Conservation (phyloP, 495 filamentous ascomycete species). For the Staphylotrichum tortipilum region DNA sequence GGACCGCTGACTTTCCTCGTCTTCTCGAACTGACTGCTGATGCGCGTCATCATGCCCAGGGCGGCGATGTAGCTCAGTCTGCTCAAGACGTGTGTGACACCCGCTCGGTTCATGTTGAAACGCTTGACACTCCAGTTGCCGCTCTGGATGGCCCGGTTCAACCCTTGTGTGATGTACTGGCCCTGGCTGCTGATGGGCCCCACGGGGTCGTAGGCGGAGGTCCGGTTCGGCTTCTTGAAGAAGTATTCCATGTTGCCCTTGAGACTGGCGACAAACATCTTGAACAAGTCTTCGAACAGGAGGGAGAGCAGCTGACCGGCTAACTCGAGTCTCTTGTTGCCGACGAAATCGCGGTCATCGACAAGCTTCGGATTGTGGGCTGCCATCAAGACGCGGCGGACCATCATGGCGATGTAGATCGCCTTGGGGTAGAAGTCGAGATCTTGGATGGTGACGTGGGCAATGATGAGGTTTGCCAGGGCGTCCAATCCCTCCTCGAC, state of each 20-base stretch:
- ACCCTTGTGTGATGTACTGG: conserved; percentile 74
- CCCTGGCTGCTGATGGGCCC: conserved; percentile 67
- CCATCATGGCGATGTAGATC: conserved; percentile 93
- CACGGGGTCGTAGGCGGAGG: conserved; percentile 76
- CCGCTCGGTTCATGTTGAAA: conserved; percentile 96
- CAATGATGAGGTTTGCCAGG: conserved; percentile 80
- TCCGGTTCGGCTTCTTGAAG: conserved; percentile 78
- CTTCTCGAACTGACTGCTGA: conserved; percentile 97
- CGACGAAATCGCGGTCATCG: conserved; percentile 95
- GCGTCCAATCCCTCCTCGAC: conserved; percentile 87
- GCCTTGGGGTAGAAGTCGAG: conserved; percentile 93
- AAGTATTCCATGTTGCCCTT: conserved; percentile 90
- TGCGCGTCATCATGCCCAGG: conserved; percentile 99
- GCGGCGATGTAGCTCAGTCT: conserved; percentile 93
- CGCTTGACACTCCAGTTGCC: conserved; percentile 97
- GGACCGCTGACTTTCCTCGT: conserved; percentile 92
- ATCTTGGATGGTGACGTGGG: conserved; percentile 82
- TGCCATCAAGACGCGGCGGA: conserved; percentile 85
- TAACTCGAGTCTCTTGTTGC: conserved; percentile 92
- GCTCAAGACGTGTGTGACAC: conserved; percentile 93
- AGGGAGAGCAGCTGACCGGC: conserved; percentile 91
- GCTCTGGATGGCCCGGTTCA: conserved; percentile 90
- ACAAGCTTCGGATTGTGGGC: conserved; percentile 78
- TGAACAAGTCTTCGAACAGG: conserved; percentile 95
- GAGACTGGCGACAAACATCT: conserved; percentile 78